These are phyloP conservation scores for Periglandula ipomoeae DNA, from an alignment of 2,329 filamentous ascomycete species.

Conservation along the genomic window DNA sequence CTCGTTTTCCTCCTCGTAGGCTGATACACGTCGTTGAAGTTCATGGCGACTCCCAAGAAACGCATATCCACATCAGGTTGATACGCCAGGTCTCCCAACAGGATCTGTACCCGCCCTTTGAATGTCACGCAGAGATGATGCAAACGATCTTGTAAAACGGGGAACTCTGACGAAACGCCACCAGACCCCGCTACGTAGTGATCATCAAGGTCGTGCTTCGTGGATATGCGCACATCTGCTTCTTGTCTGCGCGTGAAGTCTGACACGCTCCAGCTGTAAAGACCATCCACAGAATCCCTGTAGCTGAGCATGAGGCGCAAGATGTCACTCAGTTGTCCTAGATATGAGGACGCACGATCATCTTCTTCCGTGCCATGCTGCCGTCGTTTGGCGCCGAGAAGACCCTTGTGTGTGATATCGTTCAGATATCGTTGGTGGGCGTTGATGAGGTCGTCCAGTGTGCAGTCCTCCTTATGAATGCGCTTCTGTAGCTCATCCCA, in stretches of 20 bases:
- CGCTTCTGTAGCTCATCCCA: slow-evolving; percentile 85
- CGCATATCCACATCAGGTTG: slow-evolving; percentile 93
- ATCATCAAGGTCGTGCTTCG: slow-evolving; percentile 25
- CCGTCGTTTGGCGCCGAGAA: slow-evolving; percentile 62
- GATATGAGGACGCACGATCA: slow-evolving; percentile 71
- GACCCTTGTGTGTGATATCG: slow-evolving; percentile 90
- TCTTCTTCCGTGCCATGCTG: slow-evolving; percentile 44
- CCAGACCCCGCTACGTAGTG: slow-evolving; percentile 28
- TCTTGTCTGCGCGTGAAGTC: slow-evolving; percentile 93
- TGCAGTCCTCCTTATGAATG: slow-evolving; percentile 76
- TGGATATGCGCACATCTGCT: slow-evolving; percentile 63
- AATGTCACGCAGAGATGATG: slow-evolving; percentile 67
- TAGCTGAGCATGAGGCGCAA: slow-evolving; percentile 90
- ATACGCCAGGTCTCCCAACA: slow-evolving; percentile 84
- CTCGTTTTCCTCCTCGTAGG: slow-evolving; percentile 58
- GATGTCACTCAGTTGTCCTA: slow-evolving; percentile 84
- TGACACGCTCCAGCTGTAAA: slow-evolving; percentile 90
- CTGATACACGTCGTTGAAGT: slow-evolving; percentile 96
- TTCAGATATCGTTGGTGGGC: slow-evolving; percentile 87
- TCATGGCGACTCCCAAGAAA: slow-evolving; percentile 95
- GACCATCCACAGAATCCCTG: slow-evolving; percentile 83
- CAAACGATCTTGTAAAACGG: slow-evolving; percentile 65
- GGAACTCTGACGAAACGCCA: slow-evolving; percentile 57
- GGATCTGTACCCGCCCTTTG: slow-evolving; percentile 62
- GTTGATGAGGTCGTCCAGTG: slow-evolving; percentile 87